A percentile compares a stretch with the other conserved stretches of the same genome.
Conservation (phyloP, 1,284 basidiomycete genomes). For the Stygiomarasmius scandens region DNA sequence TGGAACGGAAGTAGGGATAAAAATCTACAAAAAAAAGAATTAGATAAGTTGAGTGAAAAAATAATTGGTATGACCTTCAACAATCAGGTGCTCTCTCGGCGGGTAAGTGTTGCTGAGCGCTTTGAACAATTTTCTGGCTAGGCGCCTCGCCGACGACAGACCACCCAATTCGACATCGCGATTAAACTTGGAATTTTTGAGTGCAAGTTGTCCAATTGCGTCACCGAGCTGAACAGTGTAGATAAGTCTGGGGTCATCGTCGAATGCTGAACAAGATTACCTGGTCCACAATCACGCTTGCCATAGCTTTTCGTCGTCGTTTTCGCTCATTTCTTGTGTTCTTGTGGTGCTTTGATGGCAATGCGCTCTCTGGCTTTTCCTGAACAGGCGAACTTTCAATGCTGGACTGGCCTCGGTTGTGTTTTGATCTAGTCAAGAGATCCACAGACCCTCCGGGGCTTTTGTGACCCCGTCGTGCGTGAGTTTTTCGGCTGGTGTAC, state of each 20-base stretch:
- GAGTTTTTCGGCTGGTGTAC: slow-evolving; percentile 31
- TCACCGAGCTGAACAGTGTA: slow-evolving; percentile 45
- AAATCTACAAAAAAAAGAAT: slow-evolving; percentile 50
- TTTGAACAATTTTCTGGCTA: slow-evolving; percentile 77
- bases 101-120: slow-evolving; percentile 65
- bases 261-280: slow-evolving; percentile 29
- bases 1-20: slow-evolving; percentile 75
- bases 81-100: slow-evolving; percentile 59
- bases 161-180: slow-evolving; percentile 56
- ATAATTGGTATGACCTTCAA: slow-evolving; percentile 52
- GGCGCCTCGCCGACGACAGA: slow-evolving; percentile 68
- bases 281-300: slow-evolving; percentile 71
- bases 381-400: slow-evolving; percentile 22
- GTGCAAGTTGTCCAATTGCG: slow-evolving; percentile 70
- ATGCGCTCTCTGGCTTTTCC: slow-evolving; percentile 21
- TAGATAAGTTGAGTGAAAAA: slow-evolving; percentile 1
- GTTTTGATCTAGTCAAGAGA: slow-evolving; percentile 14
- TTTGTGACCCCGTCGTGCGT: slow-evolving; percentile 26
- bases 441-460: slow-evolving; percentile 21
- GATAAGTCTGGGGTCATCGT: neutral
- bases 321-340: slow-evolving; percentile 34
- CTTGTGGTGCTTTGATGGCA: slow-evolving; percentile 12
- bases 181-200: slow-evolving; percentile 68
- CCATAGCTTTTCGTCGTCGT: slow-evolving; percentile 54
- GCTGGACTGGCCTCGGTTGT: slow-evolving; percentile 18